phyloP scores from a whole-genome alignment of 176 grass and related monocot species.

The Echinochloa phyllopogon region DNA sequence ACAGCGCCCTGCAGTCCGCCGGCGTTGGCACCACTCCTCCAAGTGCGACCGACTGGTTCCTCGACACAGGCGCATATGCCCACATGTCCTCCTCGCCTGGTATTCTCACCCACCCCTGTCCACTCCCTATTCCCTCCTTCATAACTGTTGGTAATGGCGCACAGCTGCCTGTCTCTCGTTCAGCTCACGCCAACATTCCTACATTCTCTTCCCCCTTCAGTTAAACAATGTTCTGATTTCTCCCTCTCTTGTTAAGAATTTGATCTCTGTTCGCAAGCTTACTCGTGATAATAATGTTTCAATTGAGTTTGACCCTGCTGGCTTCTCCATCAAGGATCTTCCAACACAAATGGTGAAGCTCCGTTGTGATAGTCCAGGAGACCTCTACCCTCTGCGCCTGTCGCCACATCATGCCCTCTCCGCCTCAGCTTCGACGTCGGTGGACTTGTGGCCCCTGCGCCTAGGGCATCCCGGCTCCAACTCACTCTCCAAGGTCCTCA shows the following conservation, averaged over 20 bases:
- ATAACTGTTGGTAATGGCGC: not conserved
- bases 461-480: not conserved
- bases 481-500: rapidly evolving
- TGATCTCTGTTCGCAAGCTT: not conserved
- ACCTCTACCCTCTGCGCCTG: not conserved
- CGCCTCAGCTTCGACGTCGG: rapidly evolving
- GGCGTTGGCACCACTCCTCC: not conserved
- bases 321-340: not conserved
- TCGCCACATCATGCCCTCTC: rapidly evolving
- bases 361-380: not conserved
- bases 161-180: rapidly evolving
- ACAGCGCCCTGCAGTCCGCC: not conserved
- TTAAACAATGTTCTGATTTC: not conserved
- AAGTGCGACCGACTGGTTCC: not conserved
- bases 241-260: not conserved
- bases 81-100: not conserved
- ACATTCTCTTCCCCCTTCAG: rapidly evolving
- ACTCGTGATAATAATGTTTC: not conserved
- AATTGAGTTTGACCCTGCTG: not conserved
- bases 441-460: not conserved
- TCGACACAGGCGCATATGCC: not conserved
- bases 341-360: not conserved
- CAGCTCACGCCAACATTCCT: not conserved
- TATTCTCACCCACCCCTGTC: not conserved
- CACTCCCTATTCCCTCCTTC: no score